phyloP scores from a whole-genome alignment of 306 rosid species.

The Dicorynia guianensis region DNA sequence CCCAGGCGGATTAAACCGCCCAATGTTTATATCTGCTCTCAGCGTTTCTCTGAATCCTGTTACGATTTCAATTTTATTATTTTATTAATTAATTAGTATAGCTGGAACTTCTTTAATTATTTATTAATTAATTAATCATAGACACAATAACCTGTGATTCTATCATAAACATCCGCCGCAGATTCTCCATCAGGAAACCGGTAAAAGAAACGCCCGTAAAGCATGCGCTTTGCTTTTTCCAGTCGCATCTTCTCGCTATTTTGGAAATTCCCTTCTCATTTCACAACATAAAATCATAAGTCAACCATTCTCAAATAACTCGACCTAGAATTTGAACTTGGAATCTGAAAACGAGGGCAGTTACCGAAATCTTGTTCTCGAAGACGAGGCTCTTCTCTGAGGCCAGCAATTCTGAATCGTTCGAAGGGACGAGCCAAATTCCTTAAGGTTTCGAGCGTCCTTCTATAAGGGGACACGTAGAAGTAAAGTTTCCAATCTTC shows the following conservation, averaged over 20 bases:
- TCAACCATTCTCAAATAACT: too few relatives aligned
- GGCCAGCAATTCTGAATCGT: conserved; percentile 72
- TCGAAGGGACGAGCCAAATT: conserved; percentile 69
- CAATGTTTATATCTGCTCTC: conserved; percentile 77
- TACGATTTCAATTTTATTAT: not conserved
- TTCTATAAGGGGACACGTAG: conserved; percentile 82
- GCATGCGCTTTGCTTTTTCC: conserved; percentile 60
- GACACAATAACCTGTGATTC: conserved; percentile 71
- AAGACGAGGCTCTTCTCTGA: conserved; percentile 89
- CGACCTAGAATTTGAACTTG: too few relatives aligned
- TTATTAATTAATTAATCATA: too few relatives aligned
- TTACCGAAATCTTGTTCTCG: conserved; percentile 91
- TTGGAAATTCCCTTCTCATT: conserved; percentile 81
- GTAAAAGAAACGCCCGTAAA: conserved; percentile 91
- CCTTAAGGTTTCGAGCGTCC: conserved; percentile 67
- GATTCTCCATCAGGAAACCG: conserved; percentile 94
- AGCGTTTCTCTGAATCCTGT: conserved; percentile 92
- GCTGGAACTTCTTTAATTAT: too few relatives aligned
- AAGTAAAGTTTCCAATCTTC: conserved; percentile 74
- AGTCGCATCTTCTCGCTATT: conserved; percentile 79
- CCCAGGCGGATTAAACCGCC: conserved; percentile 82
- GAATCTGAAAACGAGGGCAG: not conserved
- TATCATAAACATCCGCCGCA: conserved; percentile 94
- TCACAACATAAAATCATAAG: conserved; percentile 2
- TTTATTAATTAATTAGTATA: too few relatives aligned